Conservation (phyloP, 805 yeast species). For the Diddensiella transvaalensis region DNA sequence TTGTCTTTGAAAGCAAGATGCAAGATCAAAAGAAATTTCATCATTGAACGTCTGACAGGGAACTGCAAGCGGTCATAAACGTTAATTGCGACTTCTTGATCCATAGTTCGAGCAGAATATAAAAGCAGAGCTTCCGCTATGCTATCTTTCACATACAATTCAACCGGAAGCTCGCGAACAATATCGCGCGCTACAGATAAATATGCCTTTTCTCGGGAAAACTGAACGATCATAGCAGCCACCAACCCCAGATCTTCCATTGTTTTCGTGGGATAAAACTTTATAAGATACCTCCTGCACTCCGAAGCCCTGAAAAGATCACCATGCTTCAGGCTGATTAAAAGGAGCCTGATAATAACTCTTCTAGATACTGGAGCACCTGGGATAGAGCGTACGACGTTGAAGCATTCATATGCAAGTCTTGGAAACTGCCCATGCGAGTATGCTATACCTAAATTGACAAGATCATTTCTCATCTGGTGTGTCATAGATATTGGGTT, state of each 20-base stretch:
- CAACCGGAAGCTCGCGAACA: slow-evolving; percentile 14
- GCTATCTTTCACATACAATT: slow-evolving; percentile 17
- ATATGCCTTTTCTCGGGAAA: slow-evolving; percentile 20
- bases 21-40: slow-evolving; percentile 19
- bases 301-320: slow-evolving; percentile 7
- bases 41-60: slow-evolving; percentile 19
- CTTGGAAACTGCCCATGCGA: slow-evolving; percentile 11
- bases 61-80: slow-evolving; percentile 12
- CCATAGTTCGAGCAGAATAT: slow-evolving; percentile 19
- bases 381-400: slow-evolving; percentile 3
- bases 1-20: slow-evolving; percentile 21
- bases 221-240: slow-evolving; percentile 16
- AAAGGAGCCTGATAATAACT: slow-evolving; percentile 13
- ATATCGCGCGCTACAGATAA: slow-evolving; percentile 13
- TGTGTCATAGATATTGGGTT: slow-evolving; percentile 7
- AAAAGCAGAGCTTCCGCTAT: slow-evolving; percentile 24
- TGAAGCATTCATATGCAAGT: slow-evolving; percentile 15
- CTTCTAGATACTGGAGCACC: slow-evolving; percentile 15
- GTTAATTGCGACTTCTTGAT: slow-evolving; percentile 16
- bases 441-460: slow-evolving; percentile 8
- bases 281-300: background rate
- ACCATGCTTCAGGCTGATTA: slow-evolving; percentile 10
- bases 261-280: slow-evolving; percentile 2
- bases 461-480: slow-evolving; percentile 9
- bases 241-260: slow-evolving; percentile 6